Evolutionary conservation across 2,329 filamentous ascomycete genomes (phyloP).

Genomic region (Neofusicoccum parvum): DNA sequence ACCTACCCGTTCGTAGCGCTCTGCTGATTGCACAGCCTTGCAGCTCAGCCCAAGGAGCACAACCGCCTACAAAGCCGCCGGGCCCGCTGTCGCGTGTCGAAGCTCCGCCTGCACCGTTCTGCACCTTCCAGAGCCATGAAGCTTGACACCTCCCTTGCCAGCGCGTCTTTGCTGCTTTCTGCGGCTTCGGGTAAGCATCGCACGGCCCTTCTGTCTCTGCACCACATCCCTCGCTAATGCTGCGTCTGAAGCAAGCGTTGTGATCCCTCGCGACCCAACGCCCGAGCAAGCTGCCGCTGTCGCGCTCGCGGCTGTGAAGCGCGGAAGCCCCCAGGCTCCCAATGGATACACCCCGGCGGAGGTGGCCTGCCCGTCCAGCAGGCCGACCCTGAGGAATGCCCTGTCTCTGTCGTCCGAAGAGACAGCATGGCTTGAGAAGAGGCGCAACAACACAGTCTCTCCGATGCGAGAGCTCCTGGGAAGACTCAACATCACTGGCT

Average conservation of each 20-base stretch:
- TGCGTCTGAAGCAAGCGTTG: not conserved
- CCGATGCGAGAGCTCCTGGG: conserved; percentile 75
- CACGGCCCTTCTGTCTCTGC: no score
- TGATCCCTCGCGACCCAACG: conserved; percentile 13
- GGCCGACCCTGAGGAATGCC: conserved; percentile 69
- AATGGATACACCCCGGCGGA: conserved; percentile 71
- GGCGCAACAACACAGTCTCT: conserved; percentile 71
- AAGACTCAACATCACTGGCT: conserved; percentile 72
- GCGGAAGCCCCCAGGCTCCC: conserved; percentile 58
- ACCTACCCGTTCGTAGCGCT: conserved; percentile 6
- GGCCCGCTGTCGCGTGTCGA: conserved; percentile 1
- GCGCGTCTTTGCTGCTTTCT: conserved; percentile 15
- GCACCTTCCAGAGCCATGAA: conserved; percentile 10
- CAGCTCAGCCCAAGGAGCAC: not conserved
- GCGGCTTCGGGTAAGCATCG: conserved; percentile 14
- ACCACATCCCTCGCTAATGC: not conserved
- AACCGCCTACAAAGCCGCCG: conserved; percentile 13
- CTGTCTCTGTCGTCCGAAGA: conserved; percentile 67
- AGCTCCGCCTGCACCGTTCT: not conserved
- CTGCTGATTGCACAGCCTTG: conserved; percentile 6
- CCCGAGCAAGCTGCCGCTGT: conserved; percentile 17
- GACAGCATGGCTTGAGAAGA: conserved; percentile 69
- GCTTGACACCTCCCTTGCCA: conserved; percentile 1
- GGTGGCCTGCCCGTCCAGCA: conserved; percentile 69
- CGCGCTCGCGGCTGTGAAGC: conserved; percentile 26